Base-by-base conservation (phyloP, 805 yeast genomes). In the Candida takata region DNA sequence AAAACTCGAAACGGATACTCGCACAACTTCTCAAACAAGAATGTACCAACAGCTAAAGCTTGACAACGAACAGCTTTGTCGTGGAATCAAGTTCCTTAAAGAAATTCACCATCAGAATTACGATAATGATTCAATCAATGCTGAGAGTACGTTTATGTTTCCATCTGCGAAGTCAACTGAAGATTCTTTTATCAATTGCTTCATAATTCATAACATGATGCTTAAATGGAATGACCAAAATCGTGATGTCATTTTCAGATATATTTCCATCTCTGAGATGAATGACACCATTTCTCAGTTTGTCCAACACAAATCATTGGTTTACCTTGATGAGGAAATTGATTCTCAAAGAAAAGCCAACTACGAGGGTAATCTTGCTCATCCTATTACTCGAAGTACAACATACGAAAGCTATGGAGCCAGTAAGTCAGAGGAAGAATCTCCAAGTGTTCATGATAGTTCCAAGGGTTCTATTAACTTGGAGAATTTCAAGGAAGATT, bases 171-270 rank as follows among this genome's bases (percentile, higher is more conserved):
- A 47, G 20, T 30, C 38, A 9, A 42, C 37, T 15, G 53, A 44
- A 16, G 43, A 34, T 5, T 31, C 46, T 1, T 54, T 54, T 36
- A 40, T 41, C 40, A 87, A 88, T 53, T 63, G 86, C 33, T 85
- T 81, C 55, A 72, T 79, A 40, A 61, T 85, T 16, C 87, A 86
- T 46, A 75, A 80, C 37, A 67, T 85, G 55, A 74, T 79, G 48
- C 53, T 87, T 46, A 82, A 77, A 46, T 87, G 96, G 95, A 80
- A 83, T 55, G 78, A 82, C 41, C 52, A 62, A 4, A 69, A 78
- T 8, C 64, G 96, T 37, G 76, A 86, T 48, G 61, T 73, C 10
- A 60, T 85, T 30, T 70, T 73, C 52, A 70, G 75, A 29, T 84
- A 81, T 48, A 52, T 77, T 17, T 72, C 73, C 38, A 61, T 70